phyloP scores from a whole-genome alignment of 148 eudicot genomes.

The Agrostemma githago region DNA sequence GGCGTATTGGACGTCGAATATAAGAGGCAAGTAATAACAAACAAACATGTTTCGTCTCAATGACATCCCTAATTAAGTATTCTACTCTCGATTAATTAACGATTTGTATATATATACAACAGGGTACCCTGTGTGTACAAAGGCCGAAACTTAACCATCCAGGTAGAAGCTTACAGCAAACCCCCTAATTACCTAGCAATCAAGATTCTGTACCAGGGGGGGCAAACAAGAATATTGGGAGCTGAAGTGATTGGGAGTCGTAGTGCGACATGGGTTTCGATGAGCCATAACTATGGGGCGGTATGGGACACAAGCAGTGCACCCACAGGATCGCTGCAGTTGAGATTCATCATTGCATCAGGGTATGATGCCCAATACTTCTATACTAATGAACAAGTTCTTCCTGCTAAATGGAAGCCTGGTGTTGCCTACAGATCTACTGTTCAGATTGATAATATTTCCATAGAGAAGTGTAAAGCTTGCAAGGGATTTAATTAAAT shows the following conservation, averaged over 20 bases:
- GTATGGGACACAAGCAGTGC: conserved; percentile 28
- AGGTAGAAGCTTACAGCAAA: conserved; percentile 59
- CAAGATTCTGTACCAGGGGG: conserved; percentile 68
- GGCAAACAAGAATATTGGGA: conserved; percentile 60
- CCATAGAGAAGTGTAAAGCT: conserved; percentile 18
- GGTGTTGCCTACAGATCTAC: conserved; percentile 18
- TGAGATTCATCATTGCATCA: conserved; percentile 23
- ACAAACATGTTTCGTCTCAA: background rate
- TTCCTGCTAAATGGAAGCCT: conserved; percentile 25
- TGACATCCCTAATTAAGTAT: background rate
- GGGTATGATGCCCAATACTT: conserved; percentile 24
- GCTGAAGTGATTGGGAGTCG: conserved; percentile 47
- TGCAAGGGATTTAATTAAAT: conserved; percentile 18
- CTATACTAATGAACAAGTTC: conserved; percentile 11
- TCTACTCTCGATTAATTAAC: background rate
- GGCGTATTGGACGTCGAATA: conserved; percentile 30
- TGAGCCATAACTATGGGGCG: conserved; percentile 28
- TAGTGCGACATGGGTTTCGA: conserved; percentile 19
- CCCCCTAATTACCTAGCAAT: conserved; percentile 58
- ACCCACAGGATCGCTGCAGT: conserved; percentile 21
- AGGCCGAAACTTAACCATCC: conserved; percentile 48
- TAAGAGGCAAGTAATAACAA: conserved; percentile 12
- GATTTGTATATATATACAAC: conserved; percentile 9
- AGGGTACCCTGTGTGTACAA: conserved; percentile 70
- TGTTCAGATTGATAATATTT: conserved; percentile 20